These are phyloP conservation scores for Zymoseptoria pseudotritici DNA, from an alignment of 2,329 filamentous ascomycete genomes.

Conservation along the genomic window DNA sequence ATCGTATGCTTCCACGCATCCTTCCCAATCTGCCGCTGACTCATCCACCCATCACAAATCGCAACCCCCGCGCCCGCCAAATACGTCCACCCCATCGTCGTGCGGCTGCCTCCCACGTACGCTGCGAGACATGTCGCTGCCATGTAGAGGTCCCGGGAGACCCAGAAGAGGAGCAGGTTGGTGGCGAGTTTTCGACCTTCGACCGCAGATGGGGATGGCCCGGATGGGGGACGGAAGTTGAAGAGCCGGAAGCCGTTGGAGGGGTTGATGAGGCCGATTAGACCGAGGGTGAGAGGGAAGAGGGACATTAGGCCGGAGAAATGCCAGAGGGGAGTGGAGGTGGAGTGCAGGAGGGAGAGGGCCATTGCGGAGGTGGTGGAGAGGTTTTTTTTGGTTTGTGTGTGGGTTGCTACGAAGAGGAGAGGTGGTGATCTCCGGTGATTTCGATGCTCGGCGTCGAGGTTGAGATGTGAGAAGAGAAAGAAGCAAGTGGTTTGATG, in stretches of 20 bases:
- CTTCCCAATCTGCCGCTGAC: slow-evolving; percentile 2
- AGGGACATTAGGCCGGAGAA: slow-evolving; percentile 3
- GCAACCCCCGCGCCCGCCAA: background rate
- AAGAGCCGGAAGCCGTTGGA: slow-evolving; percentile 1
- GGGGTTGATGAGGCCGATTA: slow-evolving; percentile 2
- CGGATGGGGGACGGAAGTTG: background rate
- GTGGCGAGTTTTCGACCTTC: background rate
- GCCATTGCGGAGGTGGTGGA: slow-evolving; percentile 1
- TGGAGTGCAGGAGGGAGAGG: slow-evolving; percentile 2
- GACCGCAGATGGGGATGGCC: background rate
- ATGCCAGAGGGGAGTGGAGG: slow-evolving; percentile 2
- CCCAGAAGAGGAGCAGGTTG: slow-evolving; percentile 5
- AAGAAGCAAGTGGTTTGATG: too few relatives aligned
- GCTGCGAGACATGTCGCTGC: slow-evolving; percentile 1
- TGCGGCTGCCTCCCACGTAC: slow-evolving; percentile 1
- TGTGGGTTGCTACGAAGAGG: too few relatives aligned
- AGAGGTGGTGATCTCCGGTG: too few relatives aligned
- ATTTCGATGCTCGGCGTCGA: too few relatives aligned
- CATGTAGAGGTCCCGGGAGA: slow-evolving; percentile 4
- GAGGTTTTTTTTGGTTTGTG: background rate
- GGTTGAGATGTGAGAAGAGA: too few relatives aligned
- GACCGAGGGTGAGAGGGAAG: slow-evolving; percentile 6
- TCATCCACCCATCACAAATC: slow-evolving; percentile 4
- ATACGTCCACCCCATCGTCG: slow-evolving; percentile 1
- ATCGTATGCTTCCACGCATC: slow-evolving; percentile 6